Percentiles rank a stretch among this genome's conserved stretches.
These are phyloP conservation scores for Dioscorea dumetorum DNA, from an alignment of 106 monocot genomes.

Conservation along the genomic window DNA sequence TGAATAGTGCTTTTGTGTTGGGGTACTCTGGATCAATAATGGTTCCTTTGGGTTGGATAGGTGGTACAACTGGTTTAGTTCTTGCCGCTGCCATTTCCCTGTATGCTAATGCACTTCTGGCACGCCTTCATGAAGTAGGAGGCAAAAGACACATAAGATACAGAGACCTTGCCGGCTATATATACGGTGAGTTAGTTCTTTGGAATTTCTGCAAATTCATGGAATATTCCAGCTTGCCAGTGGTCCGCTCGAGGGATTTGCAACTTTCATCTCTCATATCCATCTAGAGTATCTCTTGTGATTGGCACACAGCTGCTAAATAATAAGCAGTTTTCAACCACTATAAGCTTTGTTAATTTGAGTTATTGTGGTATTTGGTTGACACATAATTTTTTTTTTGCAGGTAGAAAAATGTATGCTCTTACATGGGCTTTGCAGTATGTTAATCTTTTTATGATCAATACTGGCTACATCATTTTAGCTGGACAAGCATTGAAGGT, in stretches of 20 bases:
- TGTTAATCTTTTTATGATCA: slow-evolving; percentile 93
- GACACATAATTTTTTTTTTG: too few species aligned
- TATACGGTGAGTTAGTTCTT: slow-evolving; percentile 50
- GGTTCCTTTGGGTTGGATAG: slow-evolving; percentile 87
- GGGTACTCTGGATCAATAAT: slow-evolving; percentile 90
- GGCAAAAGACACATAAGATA: slow-evolving; percentile 94
- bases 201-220: neutral
- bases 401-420: slow-evolving; percentile 76
- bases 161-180: slow-evolving; percentile 94
- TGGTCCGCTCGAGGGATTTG: neutral
- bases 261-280: neutral
- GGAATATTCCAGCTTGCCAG: neutral
- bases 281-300: too few species aligned
- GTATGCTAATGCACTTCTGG: slow-evolving; percentile 81
- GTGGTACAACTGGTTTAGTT: slow-evolving; percentile 63
- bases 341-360: neutral
- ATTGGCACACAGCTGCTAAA: neutral
- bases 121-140: slow-evolving; percentile 82
- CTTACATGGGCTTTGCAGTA: slow-evolving; percentile 93
- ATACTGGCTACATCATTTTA: slow-evolving; percentile 92
- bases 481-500: slow-evolving; percentile 97
- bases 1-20: slow-evolving; percentile 92
- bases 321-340: neutral
- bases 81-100: slow-evolving; percentile 89
- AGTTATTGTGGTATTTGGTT: too few species aligned